Percentiles rank a stretch among this genome's conserved stretches.
Evolutionary conservation across 331 rosid species (phyloP).

Genomic region (Prunus yedoensis): DNA sequence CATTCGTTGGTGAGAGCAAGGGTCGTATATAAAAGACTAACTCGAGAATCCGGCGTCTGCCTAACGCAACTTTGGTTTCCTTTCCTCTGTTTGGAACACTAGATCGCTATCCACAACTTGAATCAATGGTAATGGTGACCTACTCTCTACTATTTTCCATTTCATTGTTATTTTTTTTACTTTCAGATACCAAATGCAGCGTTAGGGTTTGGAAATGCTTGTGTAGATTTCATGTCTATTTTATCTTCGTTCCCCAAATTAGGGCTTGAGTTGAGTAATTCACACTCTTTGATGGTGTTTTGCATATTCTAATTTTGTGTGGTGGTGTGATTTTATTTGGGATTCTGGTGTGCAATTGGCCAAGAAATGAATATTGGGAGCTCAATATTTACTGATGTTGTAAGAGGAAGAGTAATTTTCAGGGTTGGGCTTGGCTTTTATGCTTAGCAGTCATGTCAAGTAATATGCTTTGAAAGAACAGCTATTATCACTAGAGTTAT

Average conservation of each 20-base stretch:
- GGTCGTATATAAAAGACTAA: not conserved
- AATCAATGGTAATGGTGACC: conserved; percentile 10
- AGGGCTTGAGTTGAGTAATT: not conserved
- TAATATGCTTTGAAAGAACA: not conserved
- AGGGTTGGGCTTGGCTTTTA: not conserved
- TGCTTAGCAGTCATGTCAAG: not conserved
- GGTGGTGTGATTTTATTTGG: not conserved
- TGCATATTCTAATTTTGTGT: not conserved
- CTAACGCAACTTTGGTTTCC: not conserved
- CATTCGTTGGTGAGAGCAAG: not conserved
- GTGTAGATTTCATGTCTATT: not conserved
- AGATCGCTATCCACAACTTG: not conserved
- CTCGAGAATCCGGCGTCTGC: not conserved
- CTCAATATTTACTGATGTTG: not conserved
- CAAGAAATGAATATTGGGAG: not conserved
- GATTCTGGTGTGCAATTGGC: not conserved
- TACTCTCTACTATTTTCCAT: not conserved
- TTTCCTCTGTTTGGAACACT: not conserved
- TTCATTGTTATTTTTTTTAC: not conserved
- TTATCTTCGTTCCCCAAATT: not conserved
- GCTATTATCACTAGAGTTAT: not conserved
- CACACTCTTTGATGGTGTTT: not conserved
- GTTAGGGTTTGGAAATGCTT: not conserved
- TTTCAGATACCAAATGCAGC: not conserved
- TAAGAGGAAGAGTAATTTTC: not conserved